Evolutionary conservation across 2,329 filamentous ascomycete genomes (phyloP).

Genomic region (Phialophora macrospora): DNA sequence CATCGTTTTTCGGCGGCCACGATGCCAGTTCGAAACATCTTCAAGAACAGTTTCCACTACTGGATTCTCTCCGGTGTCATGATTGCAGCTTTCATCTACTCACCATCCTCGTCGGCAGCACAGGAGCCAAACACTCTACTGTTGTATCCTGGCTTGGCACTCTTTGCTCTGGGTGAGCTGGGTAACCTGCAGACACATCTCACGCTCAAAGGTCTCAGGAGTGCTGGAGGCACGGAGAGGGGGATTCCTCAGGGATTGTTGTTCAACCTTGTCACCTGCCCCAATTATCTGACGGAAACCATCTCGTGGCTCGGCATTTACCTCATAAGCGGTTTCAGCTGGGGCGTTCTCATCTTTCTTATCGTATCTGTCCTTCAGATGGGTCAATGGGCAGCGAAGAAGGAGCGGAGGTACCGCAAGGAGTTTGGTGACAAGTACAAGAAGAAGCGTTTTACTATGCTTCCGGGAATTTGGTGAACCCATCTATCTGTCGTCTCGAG

Average conservation of each 20-base stretch:
- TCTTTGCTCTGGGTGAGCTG: conserved; percentile 79
- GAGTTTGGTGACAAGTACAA: conserved; percentile 94
- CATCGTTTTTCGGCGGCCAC: conserved; percentile 95
- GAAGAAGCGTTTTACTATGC: conserved; percentile 84
- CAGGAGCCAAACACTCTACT: conserved; percentile 56
- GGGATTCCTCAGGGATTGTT: conserved; percentile 86
- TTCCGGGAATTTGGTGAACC: conserved; percentile 70
- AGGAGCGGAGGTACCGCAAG: conserved; percentile 86
- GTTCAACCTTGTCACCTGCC: conserved; percentile 86
- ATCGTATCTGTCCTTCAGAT: conserved; percentile 76
- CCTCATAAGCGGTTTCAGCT: conserved; percentile 73
- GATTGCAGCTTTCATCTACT: conserved; percentile 84
- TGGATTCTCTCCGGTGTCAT: conserved; percentile 82
- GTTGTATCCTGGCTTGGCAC: conserved; percentile 69
- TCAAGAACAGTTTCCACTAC: conserved; percentile 96
- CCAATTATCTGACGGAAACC: conserved; percentile 95
- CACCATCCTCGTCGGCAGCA: conserved; percentile 71
- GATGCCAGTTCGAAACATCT: conserved; percentile 88
- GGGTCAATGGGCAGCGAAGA: conserved; percentile 85
- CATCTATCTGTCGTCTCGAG: background rate
- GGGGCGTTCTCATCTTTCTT: conserved; percentile 77
- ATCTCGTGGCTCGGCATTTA: conserved; percentile 84
- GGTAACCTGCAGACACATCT: conserved; percentile 81
- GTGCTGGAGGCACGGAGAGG: conserved; percentile 78
- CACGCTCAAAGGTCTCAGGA: conserved; percentile 76